Conservation (phyloP, 768 basidiomycete species). For the Rhizopogon vesiculosus region DNA sequence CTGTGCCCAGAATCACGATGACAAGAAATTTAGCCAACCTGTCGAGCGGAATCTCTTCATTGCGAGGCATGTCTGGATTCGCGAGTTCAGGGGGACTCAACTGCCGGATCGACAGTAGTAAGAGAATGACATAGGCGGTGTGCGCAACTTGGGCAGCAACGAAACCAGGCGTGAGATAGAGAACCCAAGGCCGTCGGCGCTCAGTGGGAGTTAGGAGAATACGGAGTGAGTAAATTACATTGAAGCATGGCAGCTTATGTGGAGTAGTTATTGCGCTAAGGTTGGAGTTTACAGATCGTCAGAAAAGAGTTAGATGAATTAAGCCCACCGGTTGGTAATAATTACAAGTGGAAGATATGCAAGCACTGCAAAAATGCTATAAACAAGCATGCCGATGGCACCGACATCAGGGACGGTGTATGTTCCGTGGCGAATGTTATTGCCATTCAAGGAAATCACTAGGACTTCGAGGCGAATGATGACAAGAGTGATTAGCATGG, state of each 20-base stretch:
- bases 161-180: constrained; percentile 76
- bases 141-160: constrained; percentile 39
- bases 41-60: constrained; percentile 41
- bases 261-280: constrained; percentile 80
- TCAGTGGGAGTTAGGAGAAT: constrained; percentile 79
- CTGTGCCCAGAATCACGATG: constrained; percentile 51
- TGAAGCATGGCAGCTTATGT: constrained; percentile 64
- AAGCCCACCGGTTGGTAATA: constrained; percentile 66
- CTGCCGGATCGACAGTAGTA: constrained; percentile 37
- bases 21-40: constrained; percentile 52
- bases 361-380: constrained; percentile 61
- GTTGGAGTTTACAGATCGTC: background rate
- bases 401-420: constrained; percentile 62
- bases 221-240: constrained; percentile 53
- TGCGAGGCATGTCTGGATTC: constrained; percentile 26
- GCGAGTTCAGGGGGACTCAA: constrained; percentile 54
- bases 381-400: constrained; percentile 56
- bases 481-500: constrained; percentile 44
- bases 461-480: constrained; percentile 46
- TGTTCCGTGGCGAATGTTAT: constrained; percentile 54
- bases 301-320: background rate
- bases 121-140: constrained; percentile 39
- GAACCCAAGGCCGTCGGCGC: constrained; percentile 69
- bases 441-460: constrained; percentile 51
- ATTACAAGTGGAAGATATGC: constrained; percentile 66